These are phyloP conservation scores for Pelargonium fulgidum DNA, from an alignment of 441 rosid species.

Conservation along the genomic window DNA sequence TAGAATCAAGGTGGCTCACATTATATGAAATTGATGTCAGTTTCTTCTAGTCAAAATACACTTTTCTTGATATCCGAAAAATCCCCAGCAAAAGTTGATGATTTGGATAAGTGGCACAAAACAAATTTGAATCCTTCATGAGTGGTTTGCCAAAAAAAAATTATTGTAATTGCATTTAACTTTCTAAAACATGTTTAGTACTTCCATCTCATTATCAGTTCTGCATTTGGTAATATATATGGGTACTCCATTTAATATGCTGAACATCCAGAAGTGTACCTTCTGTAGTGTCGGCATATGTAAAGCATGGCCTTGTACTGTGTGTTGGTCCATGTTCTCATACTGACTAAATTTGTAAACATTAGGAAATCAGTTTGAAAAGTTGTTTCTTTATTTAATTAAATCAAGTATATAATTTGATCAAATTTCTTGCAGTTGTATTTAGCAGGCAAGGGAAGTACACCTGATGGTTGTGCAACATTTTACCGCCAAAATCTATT, in stretches of 20 bases:
- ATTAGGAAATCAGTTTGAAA: not conserved
- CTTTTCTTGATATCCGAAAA: no score
- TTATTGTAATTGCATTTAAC: no score
- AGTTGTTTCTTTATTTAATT: not conserved
- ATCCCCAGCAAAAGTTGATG: no score
- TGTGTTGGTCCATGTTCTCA: not conserved
- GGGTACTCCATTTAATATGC: not conserved
- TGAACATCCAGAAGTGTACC: not conserved
- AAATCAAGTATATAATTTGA: not conserved
- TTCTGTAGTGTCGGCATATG: not conserved
- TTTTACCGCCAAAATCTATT: constrained; percentile 27
- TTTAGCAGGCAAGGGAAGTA: not conserved
- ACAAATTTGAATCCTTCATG: no score
- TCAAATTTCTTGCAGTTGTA: constrained; percentile 25
- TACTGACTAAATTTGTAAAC: not conserved
- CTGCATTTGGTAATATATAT: not conserved
- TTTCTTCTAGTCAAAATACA: no score
- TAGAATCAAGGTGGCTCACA: no score
- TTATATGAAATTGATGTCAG: no score
- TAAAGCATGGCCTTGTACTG: not conserved
- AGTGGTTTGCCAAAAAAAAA: no score
- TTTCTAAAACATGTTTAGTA: not conserved
- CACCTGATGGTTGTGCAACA: constrained; percentile 31
- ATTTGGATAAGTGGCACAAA: no score
- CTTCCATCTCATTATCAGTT: not conserved